Percentiles rank a stretch among this genome's conserved stretches.
Conservation (phyloP, 1,139 yeast species). For the Chernovozyma sophiae-reginae region DNA sequence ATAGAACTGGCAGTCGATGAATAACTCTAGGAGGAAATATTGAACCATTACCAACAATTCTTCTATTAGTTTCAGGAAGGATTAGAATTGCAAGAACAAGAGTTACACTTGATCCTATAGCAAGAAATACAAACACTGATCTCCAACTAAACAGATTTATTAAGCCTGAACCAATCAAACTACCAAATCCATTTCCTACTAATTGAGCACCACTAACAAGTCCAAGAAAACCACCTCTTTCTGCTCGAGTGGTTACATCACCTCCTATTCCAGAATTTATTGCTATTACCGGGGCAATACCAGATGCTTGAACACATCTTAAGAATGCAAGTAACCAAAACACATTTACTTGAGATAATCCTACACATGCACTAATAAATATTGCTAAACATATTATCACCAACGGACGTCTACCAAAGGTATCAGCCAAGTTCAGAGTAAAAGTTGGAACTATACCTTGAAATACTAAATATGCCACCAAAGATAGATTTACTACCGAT, state of each 20-base stretch:
- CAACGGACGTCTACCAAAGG: slow-evolving; percentile 34
- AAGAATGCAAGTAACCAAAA: slow-evolving; percentile 34
- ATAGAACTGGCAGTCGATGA: slow-evolving; percentile 22
- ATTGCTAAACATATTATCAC: slow-evolving; percentile 23
- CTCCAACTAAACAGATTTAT: slow-evolving; percentile 32
- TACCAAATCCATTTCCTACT: slow-evolving; percentile 39
- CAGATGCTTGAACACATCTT: slow-evolving; percentile 39
- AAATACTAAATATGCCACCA: slow-evolving; percentile 33
- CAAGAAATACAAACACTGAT: slow-evolving; percentile 33
- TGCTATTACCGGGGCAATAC: slow-evolving; percentile 39
- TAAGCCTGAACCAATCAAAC: slow-evolving; percentile 36
- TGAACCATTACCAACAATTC: slow-evolving; percentile 38
- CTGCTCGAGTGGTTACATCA: slow-evolving; percentile 32
- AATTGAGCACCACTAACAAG: slow-evolving; percentile 31
- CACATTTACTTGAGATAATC: slow-evolving; percentile 28
- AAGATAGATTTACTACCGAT: slow-evolving; percentile 28
- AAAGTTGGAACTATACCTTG: slow-evolving; percentile 38
- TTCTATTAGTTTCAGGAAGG: slow-evolving; percentile 35
- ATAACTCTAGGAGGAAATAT: slow-evolving; percentile 20
- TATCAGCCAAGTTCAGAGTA: slow-evolving; percentile 32
- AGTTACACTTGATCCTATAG: slow-evolving; percentile 35
- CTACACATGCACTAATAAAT: slow-evolving; percentile 33
- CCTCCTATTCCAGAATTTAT: slow-evolving; percentile 39
- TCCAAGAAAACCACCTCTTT: slow-evolving; percentile 40
- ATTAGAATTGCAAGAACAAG: slow-evolving; percentile 19